Evolutionary conservation across 306 rosid genomes (phyloP), one percentile per base, ranked within the genome.

Genomic region (Rubus parviflorus): DNA sequence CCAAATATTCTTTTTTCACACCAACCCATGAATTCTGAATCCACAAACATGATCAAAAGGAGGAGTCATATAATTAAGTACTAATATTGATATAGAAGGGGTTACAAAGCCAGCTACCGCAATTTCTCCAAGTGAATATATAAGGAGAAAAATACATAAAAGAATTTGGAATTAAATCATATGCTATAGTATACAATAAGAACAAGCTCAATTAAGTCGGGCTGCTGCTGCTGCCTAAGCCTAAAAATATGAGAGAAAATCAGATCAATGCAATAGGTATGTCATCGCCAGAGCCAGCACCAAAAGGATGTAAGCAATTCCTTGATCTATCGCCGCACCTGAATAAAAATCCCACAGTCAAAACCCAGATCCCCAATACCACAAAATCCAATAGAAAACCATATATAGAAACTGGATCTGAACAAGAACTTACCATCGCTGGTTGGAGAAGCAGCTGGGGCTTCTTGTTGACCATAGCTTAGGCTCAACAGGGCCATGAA

Each of bases 281-380:
- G 97, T 88, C 38, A 92, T 63, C 22, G 84, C 94, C 14, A 92
- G 79, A 35, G 97, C 97, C 76, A 89, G 75, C n/a, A 88, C 0
- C 81, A 92, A 80, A 16, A 92, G 94, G 58, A 78, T 19, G 77
- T 88, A 92, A 71, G 90, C 94, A 71, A 89, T 61, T 72, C 93
- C 97, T 87, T 92, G 97, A 82, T 92, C 97, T 42, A 88, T 62
- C 13, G 91, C 85, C 6, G 86, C 46, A 30, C 93, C 92, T 90
- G 84, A 41, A 20, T 57, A 1, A 41, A 37, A 79, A 4, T 30
- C 35, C 8, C 0, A 58, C 0, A 23, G 23, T 22, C 4, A 35
- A 20, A 41, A 60, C 35, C 60, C 3, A 63, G 3, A 70, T 4
- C 74, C 45, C 14, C 23, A 70, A n/a, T 20, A 8, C 25, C 5